Percentiles rank a stretch among this genome's conserved stretches.
Conservation (phyloP, 306 rosid genomes). For the Spatholobus suberectus region DNA sequence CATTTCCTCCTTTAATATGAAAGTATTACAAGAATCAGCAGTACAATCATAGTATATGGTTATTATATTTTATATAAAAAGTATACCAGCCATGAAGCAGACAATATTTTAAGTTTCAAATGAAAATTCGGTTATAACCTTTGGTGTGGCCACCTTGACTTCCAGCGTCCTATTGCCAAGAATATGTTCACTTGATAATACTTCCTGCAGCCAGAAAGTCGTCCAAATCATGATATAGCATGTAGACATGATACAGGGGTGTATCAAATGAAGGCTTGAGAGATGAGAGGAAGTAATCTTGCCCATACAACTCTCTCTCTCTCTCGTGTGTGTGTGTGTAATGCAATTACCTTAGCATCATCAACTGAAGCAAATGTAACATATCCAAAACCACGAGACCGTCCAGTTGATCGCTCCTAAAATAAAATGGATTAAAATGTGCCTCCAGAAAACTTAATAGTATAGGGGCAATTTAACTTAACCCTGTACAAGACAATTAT, state of each 20-base stretch:
- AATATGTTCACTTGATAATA: slow-evolving; percentile 76
- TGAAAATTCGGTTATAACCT: slow-evolving; percentile 56
- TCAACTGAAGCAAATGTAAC: slow-evolving; percentile 87
- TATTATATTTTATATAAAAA: neutral
- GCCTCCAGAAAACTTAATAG: slow-evolving; percentile 22
- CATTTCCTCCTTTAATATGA: slow-evolving; percentile 89
- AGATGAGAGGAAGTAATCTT: neutral
- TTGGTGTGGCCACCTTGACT: slow-evolving; percentile 98
- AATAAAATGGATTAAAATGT: slow-evolving; percentile 28
- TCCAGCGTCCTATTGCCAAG: slow-evolving; percentile 94
- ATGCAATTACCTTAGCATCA: slow-evolving; percentile 80
- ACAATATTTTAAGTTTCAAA: neutral
- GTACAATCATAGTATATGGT: neutral
- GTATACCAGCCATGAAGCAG: slow-evolving; percentile 24
- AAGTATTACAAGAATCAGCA: slow-evolving; percentile 39
- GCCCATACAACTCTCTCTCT: neutral
- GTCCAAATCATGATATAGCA: slow-evolving; percentile 15
- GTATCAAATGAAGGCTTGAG: neutral
- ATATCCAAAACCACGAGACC: slow-evolving; percentile 99
- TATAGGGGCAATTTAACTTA: neutral
- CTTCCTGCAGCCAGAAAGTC: slow-evolving; percentile 60
- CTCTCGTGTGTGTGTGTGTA: neutral
- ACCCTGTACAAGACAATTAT: slow-evolving; percentile 22
- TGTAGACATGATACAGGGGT: neutral
- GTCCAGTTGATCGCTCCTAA: slow-evolving; percentile 90